These are phyloP conservation scores for Aspergillus kassunensis DNA, from an alignment of 495 filamentous ascomycete genomes.

Conservation along the genomic window DNA sequence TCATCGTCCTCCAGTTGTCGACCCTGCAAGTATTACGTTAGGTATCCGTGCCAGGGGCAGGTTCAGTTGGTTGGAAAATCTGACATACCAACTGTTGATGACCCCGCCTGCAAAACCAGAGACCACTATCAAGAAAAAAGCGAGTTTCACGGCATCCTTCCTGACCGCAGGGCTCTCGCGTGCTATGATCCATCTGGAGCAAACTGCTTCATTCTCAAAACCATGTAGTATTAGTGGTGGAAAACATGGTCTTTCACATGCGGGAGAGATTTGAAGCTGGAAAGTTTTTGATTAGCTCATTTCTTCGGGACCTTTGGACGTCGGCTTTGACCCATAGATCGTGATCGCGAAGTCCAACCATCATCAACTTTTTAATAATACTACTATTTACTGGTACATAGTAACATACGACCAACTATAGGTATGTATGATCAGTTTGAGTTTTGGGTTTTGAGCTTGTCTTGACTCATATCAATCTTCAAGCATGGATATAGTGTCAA, in stretches of 20 bases:
- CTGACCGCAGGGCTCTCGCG: constrained; percentile 56
- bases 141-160: constrained; percentile 59
- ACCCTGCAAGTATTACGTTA: too few species aligned
- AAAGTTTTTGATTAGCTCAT: neutral
- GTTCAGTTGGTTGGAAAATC: too few species aligned
- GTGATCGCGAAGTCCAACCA: neutral
- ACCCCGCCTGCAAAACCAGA: constrained; percentile 62
- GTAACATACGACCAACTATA: too few species aligned
- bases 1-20: constrained; percentile 68
- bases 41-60: too few species aligned
- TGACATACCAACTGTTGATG: constrained; percentile 60
- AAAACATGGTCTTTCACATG: neutral
- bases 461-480: too few species aligned
- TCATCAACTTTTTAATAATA: neutral
- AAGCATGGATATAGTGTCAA: too few species aligned
- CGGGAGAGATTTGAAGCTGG: neutral
- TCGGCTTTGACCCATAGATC: neutral
- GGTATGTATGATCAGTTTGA: too few species aligned
- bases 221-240: neutral
- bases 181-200: constrained; percentile 51
- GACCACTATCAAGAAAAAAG: constrained; percentile 62
- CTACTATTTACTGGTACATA: neutral
- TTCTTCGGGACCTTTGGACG: neutral
- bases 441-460: too few species aligned
- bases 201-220: constrained; percentile 33